Percentiles rank a stretch among this genome's conserved stretches.
Evolutionary conservation across 179 eudicot species (phyloP).

Genomic region (Carnegiea gigantea): DNA sequence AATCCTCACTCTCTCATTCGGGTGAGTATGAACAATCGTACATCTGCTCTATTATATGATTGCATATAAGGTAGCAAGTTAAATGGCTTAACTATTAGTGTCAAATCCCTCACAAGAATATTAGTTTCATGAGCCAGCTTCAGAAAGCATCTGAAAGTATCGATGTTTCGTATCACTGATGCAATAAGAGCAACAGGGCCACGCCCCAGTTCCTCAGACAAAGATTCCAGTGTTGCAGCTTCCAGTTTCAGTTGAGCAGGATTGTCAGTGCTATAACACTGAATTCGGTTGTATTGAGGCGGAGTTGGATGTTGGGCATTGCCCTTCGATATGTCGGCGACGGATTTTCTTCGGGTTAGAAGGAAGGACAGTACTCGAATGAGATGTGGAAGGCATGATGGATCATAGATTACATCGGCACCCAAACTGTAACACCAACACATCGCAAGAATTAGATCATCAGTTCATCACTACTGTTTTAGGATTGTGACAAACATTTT

Average conservation of each 20-base stretch:
- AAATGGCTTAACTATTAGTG: slow-evolving; percentile 38
- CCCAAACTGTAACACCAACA: slow-evolving; percentile 60
- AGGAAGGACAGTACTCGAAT: slow-evolving; percentile 61
- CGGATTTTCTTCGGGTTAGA: slow-evolving; percentile 33
- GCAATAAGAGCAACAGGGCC: slow-evolving; percentile 72
- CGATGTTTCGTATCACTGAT: slow-evolving; percentile 69
- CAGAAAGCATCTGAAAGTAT: slow-evolving; percentile 61
- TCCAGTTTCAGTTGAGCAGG: background rate
- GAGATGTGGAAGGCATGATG: slow-evolving; percentile 80
- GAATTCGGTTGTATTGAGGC: background rate
- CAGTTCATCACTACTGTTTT: too few species aligned
- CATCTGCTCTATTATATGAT: slow-evolving; percentile 57
- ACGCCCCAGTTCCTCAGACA: slow-evolving; percentile 24
- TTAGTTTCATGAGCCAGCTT: slow-evolving; percentile 44
- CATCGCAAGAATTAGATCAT: background rate
- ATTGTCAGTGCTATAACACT: background rate
- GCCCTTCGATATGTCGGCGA: background rate
- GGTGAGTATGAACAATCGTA: slow-evolving; percentile 47
- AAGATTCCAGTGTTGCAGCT: slow-evolving; percentile 18
- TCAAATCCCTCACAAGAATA: slow-evolving; percentile 57
- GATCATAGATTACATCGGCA: slow-evolving; percentile 90
- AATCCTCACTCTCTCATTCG: slow-evolving; percentile 8
- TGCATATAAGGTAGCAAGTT: slow-evolving; percentile 72
- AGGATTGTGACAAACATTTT: background rate
- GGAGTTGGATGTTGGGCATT: slow-evolving; percentile 9